phyloP scores from a whole-genome alignment of 1,284 basidiomycete genomes.

The Malassezia pachydermatis region DNA sequence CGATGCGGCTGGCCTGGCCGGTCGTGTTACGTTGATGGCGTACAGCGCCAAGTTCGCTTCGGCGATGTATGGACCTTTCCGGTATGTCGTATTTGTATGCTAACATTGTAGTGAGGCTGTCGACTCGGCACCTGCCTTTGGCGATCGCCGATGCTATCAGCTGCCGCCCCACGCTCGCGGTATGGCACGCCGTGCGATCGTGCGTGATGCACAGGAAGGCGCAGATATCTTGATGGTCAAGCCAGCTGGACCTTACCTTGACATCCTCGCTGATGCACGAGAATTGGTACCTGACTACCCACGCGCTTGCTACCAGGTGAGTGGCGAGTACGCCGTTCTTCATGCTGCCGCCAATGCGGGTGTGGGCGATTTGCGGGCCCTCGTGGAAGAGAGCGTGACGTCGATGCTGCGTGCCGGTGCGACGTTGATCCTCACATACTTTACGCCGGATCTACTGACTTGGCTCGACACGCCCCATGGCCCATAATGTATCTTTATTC shows the following conservation, averaged over 20 bases:
- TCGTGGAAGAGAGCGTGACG: slow-evolving; percentile 87
- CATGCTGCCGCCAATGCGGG: slow-evolving; percentile 84
- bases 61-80: slow-evolving; percentile 90
- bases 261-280: slow-evolving; percentile 82
- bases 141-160: slow-evolving; percentile 94
- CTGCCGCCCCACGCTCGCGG: slow-evolving; percentile 79
- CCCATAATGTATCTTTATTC: background rate
- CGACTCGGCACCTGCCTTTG: slow-evolving; percentile 84
- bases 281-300: slow-evolving; percentile 73
- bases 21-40: slow-evolving; percentile 67
- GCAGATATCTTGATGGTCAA: slow-evolving; percentile 99
- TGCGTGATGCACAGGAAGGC: slow-evolving; percentile 78
- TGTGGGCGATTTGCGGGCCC: slow-evolving; percentile 76
- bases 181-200: slow-evolving; percentile 82
- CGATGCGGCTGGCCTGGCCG: slow-evolving; percentile 71
- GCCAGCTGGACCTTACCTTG: slow-evolving; percentile 87
- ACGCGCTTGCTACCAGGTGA: slow-evolving; percentile 68
- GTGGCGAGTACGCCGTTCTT: slow-evolving; percentile 91
- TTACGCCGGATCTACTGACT: slow-evolving; percentile 72
- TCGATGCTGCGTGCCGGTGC: slow-evolving; percentile 84
- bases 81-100: slow-evolving; percentile 52
- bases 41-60: slow-evolving; percentile 99
- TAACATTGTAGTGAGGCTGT: slow-evolving; percentile 67
- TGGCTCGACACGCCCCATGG: slow-evolving; percentile 13
- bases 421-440: slow-evolving; percentile 81